phyloP scores from a whole-genome alignment of 2,329 filamentous ascomycete genomes.

The Aspergillus sergii region DNA sequence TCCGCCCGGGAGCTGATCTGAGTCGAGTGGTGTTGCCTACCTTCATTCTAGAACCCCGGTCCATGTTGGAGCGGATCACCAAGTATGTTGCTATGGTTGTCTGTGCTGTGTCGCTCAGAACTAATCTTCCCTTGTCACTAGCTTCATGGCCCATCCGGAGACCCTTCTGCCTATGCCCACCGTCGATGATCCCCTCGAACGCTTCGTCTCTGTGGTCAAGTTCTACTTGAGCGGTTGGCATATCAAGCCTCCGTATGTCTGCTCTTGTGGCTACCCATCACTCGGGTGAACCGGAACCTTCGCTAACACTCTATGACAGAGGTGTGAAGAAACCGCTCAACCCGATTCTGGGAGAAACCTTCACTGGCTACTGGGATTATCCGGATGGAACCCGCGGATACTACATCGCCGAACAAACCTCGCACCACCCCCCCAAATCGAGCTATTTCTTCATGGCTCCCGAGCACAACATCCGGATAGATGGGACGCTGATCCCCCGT shows the following conservation, averaged over 20 bases:
- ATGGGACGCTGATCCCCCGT: slow-evolving; percentile 90
- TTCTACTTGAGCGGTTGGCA: slow-evolving; percentile 99
- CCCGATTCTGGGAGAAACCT: slow-evolving; percentile 91
- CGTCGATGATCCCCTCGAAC: slow-evolving; percentile 83
- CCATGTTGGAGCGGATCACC: slow-evolving; percentile 97
- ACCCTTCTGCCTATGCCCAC: slow-evolving; percentile 84
- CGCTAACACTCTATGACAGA: slow-evolving; percentile 48
- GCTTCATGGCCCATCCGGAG: slow-evolving; percentile 99
- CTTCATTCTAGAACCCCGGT: slow-evolving; percentile 95
- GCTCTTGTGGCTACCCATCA: neutral
- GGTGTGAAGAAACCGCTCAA: slow-evolving; percentile 98
- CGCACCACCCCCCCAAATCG: slow-evolving; percentile 96
- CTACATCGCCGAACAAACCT: slow-evolving; percentile 97
- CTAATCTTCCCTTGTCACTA: slow-evolving; percentile 45
- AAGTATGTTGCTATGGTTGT: slow-evolving; percentile 63
- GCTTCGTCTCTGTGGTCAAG: slow-evolving; percentile 94
- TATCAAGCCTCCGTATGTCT: slow-evolving; percentile 87
- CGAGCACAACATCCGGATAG: slow-evolving; percentile 89
- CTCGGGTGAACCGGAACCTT: slow-evolving; percentile 5
- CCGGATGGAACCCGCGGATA: slow-evolving; percentile 82
- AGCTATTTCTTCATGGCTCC: slow-evolving; percentile 99
- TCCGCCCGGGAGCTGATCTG: slow-evolving; percentile 91
- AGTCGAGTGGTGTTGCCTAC: slow-evolving; percentile 93
- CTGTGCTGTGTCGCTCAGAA: slow-evolving; percentile 1
- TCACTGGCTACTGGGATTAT: slow-evolving; percentile 94